Evolutionary conservation across 306 rosid genomes (phyloP), one percentile per base, ranked within the genome.

Genomic region (Cicer judaicum): DNA sequence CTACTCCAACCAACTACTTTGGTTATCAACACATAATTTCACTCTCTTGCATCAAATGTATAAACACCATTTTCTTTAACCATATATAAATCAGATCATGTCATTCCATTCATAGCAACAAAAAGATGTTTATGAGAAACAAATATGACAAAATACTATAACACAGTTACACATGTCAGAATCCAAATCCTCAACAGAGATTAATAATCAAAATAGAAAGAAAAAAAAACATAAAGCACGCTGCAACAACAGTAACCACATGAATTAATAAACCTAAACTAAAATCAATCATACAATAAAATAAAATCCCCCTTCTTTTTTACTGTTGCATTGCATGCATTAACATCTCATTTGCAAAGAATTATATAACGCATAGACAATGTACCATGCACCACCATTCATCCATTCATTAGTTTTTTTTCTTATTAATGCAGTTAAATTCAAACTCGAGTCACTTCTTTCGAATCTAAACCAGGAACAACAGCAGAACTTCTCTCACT

Each of bases 261-360:
- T 74, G 34, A 79, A 59, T 38, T 39, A 44, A 19, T 72, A 80
- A 73, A 77, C 66, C 63, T 72, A 78, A 66, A 66, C 68, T 48
- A 66, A 66, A 76, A 74, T 70, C 78, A 75, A 74, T 78, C 80
- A 83, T 47, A 70, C 77, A 70, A 29, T 29, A 29, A 79, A 42
- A 59, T 66, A 84, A 72, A 42, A 18, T 59, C 79, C 46, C 71
- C 15, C 43, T 56, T 64, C 75, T 50, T 72, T 75, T 53, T 60
- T 21, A 59, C 80, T 69, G 72, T 47, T 56, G 73, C 82, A 84
- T 81, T 56, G 73, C 84, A 84, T 81, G 75, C 84, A 83, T 9
- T 8, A 83, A 46, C 86, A 74, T 44, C 83, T 68, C 66, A 79
- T 79, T 75, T 56, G 85, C 79, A 86, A 83, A 81, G 79, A 84